A percentile compares a stretch with the other conserved stretches of the same genome.
Conservation (phyloP, 768 basidiomycete species). For the Kwoniella mangroviensis region DNA sequence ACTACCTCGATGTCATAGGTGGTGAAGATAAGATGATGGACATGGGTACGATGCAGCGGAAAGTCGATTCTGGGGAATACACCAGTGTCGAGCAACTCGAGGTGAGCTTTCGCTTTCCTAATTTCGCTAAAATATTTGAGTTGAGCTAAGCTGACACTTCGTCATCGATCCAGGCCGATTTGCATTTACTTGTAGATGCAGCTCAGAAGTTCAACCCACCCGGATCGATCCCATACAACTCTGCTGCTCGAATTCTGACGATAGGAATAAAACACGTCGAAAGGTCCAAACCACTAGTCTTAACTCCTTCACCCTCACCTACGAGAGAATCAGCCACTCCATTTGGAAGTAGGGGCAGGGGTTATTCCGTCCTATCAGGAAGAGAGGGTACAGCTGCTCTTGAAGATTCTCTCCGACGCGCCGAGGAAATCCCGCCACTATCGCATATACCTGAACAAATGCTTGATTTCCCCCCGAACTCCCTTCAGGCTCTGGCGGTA, state of each 20-base stretch:
- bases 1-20: conserved; percentile 57
- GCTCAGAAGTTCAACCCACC: conserved; percentile 54
- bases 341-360: conserved; percentile 27
- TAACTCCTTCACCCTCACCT: conserved; percentile 54
- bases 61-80: conserved; percentile 52
- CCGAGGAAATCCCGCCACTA: conserved; percentile 33
- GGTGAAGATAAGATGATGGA: conserved; percentile 58
- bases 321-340: conserved; percentile 34
- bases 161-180: conserved; percentile 36
- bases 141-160: background rate
- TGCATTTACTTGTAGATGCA: conserved; percentile 44
- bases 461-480: conserved; percentile 51
- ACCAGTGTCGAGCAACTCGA: conserved; percentile 49
- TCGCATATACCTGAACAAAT: conserved; percentile 51
- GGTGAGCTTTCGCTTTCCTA: conserved; percentile 22
- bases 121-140: no score
- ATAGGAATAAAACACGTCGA: conserved; percentile 51
- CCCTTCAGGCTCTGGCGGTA: conserved; percentile 43
- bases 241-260: conserved; percentile 41
- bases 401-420: conserved; percentile 20
- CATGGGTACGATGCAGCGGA: conserved; percentile 55
- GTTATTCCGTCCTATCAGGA: conserved; percentile 27
- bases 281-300: conserved; percentile 39
- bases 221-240: conserved; percentile 47
- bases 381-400: conserved; percentile 32